Base-by-base conservation (phyloP, 2,329 filamentous ascomycete species). In the Bretziella fagacearum region DNA sequence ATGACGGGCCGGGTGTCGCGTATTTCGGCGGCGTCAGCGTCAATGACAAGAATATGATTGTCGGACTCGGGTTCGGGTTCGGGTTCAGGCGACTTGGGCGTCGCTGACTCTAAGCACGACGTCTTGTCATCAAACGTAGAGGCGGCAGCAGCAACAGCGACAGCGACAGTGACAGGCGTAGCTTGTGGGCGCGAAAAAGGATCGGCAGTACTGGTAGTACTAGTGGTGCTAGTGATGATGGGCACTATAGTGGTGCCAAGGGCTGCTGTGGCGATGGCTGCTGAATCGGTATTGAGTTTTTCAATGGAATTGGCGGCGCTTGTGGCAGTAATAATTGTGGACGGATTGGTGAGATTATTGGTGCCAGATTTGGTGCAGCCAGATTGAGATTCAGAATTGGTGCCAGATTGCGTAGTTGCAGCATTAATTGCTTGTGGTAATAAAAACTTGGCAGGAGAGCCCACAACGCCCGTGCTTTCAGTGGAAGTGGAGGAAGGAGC, bases 61-160 rank as follows among this genome's bases (percentile, higher is more conserved):
- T n/a, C 25, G 40, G 17, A 27, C 25, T 43, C 40, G 25, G 40
- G 23, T 8, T 27, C 40, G n/a, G 40, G 26, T 27, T 27, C 22
- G 20, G n/a, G n/a, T n/a, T n/a, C n/a, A n/a, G n/a, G n/a, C n/a
- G n/a, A n/a, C n/a, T n/a, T n/a, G n/a, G n/a, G n/a, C n/a, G 32
- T 32, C 43, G 15, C 44, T 20, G 44, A 39, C 13, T 39, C 35
- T 33, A 46, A 39, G 17, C 26, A 37, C 13, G 44, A 33, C 20
- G 42, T 30, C 29, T 32, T 22, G 27, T 30, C 42, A 26, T 18
- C 42, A 20, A 33, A 30, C 32, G n/a, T 32, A 8, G 42, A 32
- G 15, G 42, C 42, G 8, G 29, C 42, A 27, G 27, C 29, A 17
- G 26, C 40, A 30, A 25, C 33, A 5, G 26, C 26, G 40, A 15